These are phyloP conservation scores for Citropsis articulata DNA, from an alignment of 345 rosid genomes.

Conservation along the genomic window DNA sequence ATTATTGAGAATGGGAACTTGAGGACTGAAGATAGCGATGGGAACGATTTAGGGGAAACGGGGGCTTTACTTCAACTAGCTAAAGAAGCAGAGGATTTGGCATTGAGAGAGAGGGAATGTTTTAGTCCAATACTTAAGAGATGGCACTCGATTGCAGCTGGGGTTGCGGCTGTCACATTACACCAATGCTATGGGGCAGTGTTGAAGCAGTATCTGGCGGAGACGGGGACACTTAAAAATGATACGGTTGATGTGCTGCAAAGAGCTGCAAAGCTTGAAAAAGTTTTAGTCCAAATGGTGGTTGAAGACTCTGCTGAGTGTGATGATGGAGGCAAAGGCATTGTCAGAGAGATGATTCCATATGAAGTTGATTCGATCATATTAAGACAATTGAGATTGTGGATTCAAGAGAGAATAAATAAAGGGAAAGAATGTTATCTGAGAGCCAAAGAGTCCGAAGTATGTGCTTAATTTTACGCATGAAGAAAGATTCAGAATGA, in stretches of 20 bases:
- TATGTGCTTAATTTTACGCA: constrained; percentile 17
- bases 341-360: constrained; percentile 80
- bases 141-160: constrained; percentile 65
- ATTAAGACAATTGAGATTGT: constrained; percentile 46
- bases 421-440: constrained; percentile 41
- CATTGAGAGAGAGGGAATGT: constrained; percentile 63
- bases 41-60: constrained; percentile 44
- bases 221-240: constrained; percentile 35
- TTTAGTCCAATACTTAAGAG: constrained; percentile 77
- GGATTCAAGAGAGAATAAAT: constrained; percentile 63
- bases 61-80: constrained; percentile 62
- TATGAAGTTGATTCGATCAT: constrained; percentile 77
- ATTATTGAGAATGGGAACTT: constrained; percentile 51
- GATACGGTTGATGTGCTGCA: constrained; percentile 68
- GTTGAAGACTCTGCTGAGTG: constrained; percentile 79
- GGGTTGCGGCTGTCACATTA: constrained; percentile 63
- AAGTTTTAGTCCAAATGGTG: constrained; percentile 78
- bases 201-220: constrained; percentile 66
- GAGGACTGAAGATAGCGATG: constrained; percentile 32
- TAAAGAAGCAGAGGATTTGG: constrained; percentile 75
- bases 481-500: not conserved
- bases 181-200: constrained; percentile 75
- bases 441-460: constrained; percentile 82
- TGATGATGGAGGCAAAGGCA: constrained; percentile 81
- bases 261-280: constrained; percentile 82